Conservation (phyloP, 108 stramenopile genomes). For the Conticribra weissflogii region DNA sequence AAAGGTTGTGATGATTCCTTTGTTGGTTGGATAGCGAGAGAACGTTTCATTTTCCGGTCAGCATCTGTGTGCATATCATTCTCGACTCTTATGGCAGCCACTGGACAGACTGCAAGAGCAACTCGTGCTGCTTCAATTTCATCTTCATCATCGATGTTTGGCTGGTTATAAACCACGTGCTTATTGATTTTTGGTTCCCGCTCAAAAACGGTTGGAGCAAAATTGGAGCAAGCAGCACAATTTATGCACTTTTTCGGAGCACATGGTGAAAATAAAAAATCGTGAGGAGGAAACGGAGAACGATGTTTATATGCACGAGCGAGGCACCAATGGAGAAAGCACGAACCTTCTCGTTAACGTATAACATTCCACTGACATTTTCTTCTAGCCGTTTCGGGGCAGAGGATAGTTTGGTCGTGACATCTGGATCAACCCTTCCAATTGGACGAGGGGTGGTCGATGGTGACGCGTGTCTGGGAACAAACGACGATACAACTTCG, state of each 20-base stretch:
- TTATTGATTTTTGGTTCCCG: slow-evolving; percentile 19
- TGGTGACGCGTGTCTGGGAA: too few species aligned
- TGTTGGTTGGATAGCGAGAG: slow-evolving; percentile 49
- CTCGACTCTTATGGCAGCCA: slow-evolving; percentile 72
- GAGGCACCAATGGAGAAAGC: not conserved
- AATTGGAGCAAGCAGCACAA: slow-evolving; percentile 66
- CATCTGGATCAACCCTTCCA: too few species aligned
- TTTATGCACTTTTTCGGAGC: slow-evolving; percentile 63
- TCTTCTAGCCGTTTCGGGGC: slow-evolving; percentile 58
- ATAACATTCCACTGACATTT: slow-evolving; percentile 64
- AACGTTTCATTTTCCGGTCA: slow-evolving; percentile 38
- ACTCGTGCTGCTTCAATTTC: slow-evolving; percentile 64
- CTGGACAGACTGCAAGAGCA: slow-evolving; percentile 73
- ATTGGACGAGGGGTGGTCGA: too few species aligned
- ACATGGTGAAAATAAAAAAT: not conserved
- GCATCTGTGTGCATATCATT: slow-evolving; percentile 28
- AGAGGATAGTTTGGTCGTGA: too few species aligned
- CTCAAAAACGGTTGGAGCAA: slow-evolving; percentile 61
- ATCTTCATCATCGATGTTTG: not conserved
- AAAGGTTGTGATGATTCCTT: slow-evolving; percentile 47
- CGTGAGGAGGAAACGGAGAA: not conserved
- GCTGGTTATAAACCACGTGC: slow-evolving; percentile 61
- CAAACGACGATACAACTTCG: too few species aligned
- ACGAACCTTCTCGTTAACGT: slow-evolving; percentile 63
- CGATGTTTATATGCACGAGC: not conserved